Base-by-base conservation (phyloP, 1,139 yeast species). In the Taphrina confusa region DNA sequence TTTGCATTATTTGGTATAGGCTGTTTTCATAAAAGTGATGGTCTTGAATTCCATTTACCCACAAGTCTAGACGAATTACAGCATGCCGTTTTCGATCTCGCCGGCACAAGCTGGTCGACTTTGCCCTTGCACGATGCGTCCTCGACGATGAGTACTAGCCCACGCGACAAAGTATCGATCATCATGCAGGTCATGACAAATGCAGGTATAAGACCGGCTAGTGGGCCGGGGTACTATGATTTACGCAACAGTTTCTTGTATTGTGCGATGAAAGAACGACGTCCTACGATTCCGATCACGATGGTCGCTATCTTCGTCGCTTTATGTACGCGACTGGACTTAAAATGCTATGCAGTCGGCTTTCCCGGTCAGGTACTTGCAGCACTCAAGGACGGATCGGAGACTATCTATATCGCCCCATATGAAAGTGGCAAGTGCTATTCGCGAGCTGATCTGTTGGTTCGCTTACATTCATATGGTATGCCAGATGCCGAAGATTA, bases 361-460 rank as follows among this genome's bases (percentile, higher is more conserved):
- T 51, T 37, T 23, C 57, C 57, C 14, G 57, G 47, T 16, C 57
- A 51, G 20, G 57, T 51, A 9, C 47, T 51, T 9, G 57, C 57
- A 11, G 36, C 49, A 18, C 14, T 51, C 30, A 27, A 37, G 16
- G 44, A 36, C 16, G 44, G 30, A 14, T 47, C 39, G 23, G 12
- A 27, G 37, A 28, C 22, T 22, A 25, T 37, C 36, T 51, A 18
- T 16, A 36, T 39, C 6, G 33, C 57, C 8, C 57, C 57, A 12
- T 51, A 39, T 18, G 57, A 51, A 33, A 23, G 30, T 16, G 58
- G 58, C 16, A 42, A 28, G 33, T 36, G 25, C 9, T 54, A 54
- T 23, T 3, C 14, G 4, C 22, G 44, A 9, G 33, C 47, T 11
- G 50, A 54, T 20, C 49, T 54, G 31, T 22, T 42, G 5, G 33